Conservation (phyloP, 1,284 basidiomycete genomes). For the Amylostereum areolatum region DNA sequence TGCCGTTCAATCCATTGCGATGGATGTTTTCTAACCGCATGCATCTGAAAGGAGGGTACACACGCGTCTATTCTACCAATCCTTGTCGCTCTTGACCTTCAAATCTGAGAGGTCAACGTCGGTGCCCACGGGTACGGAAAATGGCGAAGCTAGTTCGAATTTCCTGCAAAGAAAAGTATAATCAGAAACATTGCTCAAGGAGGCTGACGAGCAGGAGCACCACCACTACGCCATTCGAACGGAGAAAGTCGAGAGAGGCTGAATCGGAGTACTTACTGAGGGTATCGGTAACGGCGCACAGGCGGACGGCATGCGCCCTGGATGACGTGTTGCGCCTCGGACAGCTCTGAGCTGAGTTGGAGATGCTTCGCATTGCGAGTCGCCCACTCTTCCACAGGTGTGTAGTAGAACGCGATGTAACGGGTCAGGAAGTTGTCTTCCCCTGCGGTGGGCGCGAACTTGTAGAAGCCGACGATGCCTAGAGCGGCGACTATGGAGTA, state of each 20-base stretch:
- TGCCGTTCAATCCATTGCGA: too few species aligned
- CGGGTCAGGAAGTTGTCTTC: slow-evolving; percentile 57
- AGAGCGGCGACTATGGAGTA: slow-evolving; percentile 45
- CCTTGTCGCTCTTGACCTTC: slow-evolving; percentile 36
- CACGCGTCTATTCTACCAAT: slow-evolving; percentile 8
- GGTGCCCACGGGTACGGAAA: slow-evolving; percentile 42
- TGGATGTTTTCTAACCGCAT: too few species aligned
- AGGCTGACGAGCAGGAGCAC: not conserved
- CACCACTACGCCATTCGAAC: not conserved
- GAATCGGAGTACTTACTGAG: slow-evolving; percentile 47
- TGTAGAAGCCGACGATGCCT: slow-evolving; percentile 49
- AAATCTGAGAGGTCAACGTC: slow-evolving; percentile 36
- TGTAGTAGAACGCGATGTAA: slow-evolving; percentile 51
- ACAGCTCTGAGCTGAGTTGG: slow-evolving; percentile 36
- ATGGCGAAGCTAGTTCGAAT: slow-evolving; percentile 45
- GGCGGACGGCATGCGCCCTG: slow-evolving; percentile 44
- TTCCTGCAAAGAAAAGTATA: slow-evolving; percentile 23
- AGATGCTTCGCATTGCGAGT: slow-evolving; percentile 52
- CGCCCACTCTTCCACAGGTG: slow-evolving; percentile 45
- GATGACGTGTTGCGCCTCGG: slow-evolving; percentile 40
- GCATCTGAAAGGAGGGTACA: too few species aligned
- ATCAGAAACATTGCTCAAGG: not conserved
- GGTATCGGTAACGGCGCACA: slow-evolving; percentile 58
- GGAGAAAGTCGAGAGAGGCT: not conserved
- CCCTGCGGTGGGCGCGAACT: slow-evolving; percentile 54